These are phyloP conservation scores for Phalaenopsis equestris DNA, from an alignment of 106 monocot species.

Conservation along the genomic window DNA sequence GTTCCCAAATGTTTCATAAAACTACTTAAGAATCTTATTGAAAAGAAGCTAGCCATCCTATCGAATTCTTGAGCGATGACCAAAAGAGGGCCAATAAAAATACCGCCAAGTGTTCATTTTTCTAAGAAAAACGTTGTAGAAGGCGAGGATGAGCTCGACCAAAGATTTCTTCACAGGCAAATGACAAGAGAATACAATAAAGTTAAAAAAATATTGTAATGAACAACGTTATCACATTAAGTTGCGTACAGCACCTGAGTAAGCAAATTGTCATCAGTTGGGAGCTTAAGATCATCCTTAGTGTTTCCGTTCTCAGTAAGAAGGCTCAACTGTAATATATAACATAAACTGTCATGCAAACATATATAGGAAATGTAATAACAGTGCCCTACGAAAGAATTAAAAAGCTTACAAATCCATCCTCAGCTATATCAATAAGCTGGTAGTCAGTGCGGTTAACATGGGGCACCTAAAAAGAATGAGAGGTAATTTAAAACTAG, in stretches of 20 bases:
- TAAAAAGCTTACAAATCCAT: constrained; percentile 24
- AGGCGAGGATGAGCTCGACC: background rate
- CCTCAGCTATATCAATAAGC: constrained; percentile 38
- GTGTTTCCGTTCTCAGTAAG: constrained; percentile 27
- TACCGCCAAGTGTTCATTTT: background rate
- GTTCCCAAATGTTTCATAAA: background rate
- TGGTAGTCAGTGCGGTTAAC: constrained; percentile 37
- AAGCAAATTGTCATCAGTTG: constrained; percentile 32
- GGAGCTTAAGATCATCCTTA: constrained; percentile 34
- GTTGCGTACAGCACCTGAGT: constrained; percentile 14
- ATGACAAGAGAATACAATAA: background rate
- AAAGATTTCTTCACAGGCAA: too few relatives aligned
- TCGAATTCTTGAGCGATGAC: background rate
- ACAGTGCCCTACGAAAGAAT: background rate
- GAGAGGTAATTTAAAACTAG: background rate
- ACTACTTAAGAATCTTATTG: background rate
- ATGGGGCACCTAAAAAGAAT: constrained; percentile 24
- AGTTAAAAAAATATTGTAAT: background rate
- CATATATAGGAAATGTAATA: background rate
- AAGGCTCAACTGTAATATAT: constrained; percentile 25
- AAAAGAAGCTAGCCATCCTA: background rate
- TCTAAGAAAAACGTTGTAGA: background rate
- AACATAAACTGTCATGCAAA: background rate
- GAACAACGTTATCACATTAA: background rate
- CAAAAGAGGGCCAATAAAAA: background rate